Base-by-base conservation (phyloP, 768 basidiomycete species). In the Leccinum disarticulatum region DNA sequence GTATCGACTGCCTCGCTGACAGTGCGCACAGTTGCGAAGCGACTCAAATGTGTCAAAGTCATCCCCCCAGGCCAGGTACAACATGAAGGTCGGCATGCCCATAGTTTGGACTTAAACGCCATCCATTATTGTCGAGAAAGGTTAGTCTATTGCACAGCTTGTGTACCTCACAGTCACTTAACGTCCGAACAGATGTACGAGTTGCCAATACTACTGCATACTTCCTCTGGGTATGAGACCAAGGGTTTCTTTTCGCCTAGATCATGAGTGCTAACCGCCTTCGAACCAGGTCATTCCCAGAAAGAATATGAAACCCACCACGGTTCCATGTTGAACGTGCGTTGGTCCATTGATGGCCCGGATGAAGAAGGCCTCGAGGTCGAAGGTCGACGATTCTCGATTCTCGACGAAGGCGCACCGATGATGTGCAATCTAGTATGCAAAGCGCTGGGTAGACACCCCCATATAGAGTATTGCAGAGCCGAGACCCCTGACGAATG, bases 351-450 rank as follows among this genome's bases (percentile, higher is more conserved):
- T 10, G 82, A 86, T 50, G 80, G 78, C 3, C 75, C 78, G 2
- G 81, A 83, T n/a, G 82, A 77, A 28, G 68, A 61, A 28, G 70
- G 72, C 19, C 58, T 86, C 4, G 85, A 85, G 59, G 68, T 86
- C 9, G 77, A 78, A 51, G 83, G 84, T 1, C 77, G 79, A 54
- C 80, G 77, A 54, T 86, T 83, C 66, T 81, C 77, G 5, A 66
- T 79, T 0, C 76, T 77, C 43, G 82, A 84, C 49, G 80, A 82
- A 30, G 84, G 85, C 8, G 83, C 83, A 1, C 85, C 85, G 1
- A 83, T 85, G 81, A 77, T 86, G 74, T 87, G 85, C 68, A 84
- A 75, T 50, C 66, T 85, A 22, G 73, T 83, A 36, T 87, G 85
- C 64, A 70, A 76, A 27, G 69, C 78, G 6, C 72, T 85, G 61